A percentile compares a stretch with the other conserved stretches of the same genome.
Conservation (phyloP, 139 green algal genomes). For the Chlamydomonas schloesseri region DNA sequence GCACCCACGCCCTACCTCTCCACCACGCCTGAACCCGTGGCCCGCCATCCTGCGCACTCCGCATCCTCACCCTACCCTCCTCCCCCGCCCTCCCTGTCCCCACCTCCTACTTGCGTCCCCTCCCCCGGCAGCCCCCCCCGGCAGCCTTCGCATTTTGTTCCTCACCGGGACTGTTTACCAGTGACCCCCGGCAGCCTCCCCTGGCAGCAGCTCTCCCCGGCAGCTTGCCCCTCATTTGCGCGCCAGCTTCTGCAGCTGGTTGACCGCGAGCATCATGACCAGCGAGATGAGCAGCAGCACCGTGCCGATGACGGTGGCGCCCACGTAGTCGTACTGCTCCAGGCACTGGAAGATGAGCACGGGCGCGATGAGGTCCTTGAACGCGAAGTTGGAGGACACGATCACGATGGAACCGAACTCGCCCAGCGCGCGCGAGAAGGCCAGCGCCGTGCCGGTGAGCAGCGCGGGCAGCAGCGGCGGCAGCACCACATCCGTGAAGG, state of each 20-base stretch:
- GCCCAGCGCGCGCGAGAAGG: slow-evolving; percentile 78
- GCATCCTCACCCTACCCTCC: too few species aligned
- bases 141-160: too few species aligned
- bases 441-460: slow-evolving; percentile 76
- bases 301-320: slow-evolving; percentile 80
- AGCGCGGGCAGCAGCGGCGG: slow-evolving; percentile 74
- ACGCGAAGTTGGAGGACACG: slow-evolving; percentile 81
- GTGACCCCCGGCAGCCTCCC: too few species aligned
- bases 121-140: too few species aligned
- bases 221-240: too few species aligned
- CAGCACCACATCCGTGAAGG: slow-evolving; percentile 75
- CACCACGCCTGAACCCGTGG: too few species aligned
- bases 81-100: too few species aligned
- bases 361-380: slow-evolving; percentile 81
- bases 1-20: too few species aligned
- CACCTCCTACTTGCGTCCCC: too few species aligned
- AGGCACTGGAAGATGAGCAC: slow-evolving; percentile 87
- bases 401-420: slow-evolving; percentile 85
- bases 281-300: slow-evolving; percentile 78
- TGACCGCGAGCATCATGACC: slow-evolving; percentile 75
- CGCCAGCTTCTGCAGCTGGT: slow-evolving; percentile 64
- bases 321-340: slow-evolving; percentile 85
- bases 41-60: too few species aligned
- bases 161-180: too few species aligned
- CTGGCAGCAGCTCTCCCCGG: too few species aligned